Evolutionary conservation across 2,329 filamentous ascomycete genomes (phyloP).

Genomic region (Scedosporium boydii): DNA sequence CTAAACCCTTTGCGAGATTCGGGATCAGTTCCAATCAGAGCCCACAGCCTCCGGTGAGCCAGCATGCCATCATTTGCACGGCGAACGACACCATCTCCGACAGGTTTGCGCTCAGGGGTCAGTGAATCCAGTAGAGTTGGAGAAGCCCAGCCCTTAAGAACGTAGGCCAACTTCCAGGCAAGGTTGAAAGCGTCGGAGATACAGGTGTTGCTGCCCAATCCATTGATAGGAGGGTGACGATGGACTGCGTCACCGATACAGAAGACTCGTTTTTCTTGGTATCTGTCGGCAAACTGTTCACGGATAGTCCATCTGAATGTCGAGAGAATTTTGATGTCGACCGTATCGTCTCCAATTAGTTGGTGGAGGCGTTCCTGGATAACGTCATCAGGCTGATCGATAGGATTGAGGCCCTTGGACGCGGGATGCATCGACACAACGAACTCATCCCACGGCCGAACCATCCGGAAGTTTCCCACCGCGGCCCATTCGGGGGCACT

Average conservation of each 20-base stretch:
- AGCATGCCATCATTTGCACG: conserved; percentile 16
- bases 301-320: conserved; percentile 44
- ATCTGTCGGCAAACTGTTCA: conserved; percentile 43
- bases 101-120: conserved; percentile 29
- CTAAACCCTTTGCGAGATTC: conserved; percentile 17
- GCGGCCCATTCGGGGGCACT: conserved; percentile 33
- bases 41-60: conserved; percentile 27
- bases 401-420: not conserved
- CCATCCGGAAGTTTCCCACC: conserved; percentile 38
- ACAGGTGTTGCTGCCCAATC: conserved; percentile 41
- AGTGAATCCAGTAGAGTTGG: conserved; percentile 26
- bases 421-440: conserved; percentile 24
- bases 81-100: conserved; percentile 28
- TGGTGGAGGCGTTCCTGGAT: conserved; percentile 25
- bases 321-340: conserved; percentile 35
- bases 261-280: conserved; percentile 28
- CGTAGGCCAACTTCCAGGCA: conserved; percentile 37
- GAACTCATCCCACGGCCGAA: conserved; percentile 48
- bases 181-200: conserved; percentile 38
- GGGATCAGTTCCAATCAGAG: conserved; percentile 17
- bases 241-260: conserved; percentile 43
- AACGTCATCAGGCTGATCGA: not conserved
- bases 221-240: conserved; percentile 39
- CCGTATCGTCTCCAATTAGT: conserved; percentile 38
- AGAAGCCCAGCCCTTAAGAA: conserved; percentile 22